Base-by-base conservation (phyloP, 345 rosid species). In the Streptanthus diversifolius region DNA sequence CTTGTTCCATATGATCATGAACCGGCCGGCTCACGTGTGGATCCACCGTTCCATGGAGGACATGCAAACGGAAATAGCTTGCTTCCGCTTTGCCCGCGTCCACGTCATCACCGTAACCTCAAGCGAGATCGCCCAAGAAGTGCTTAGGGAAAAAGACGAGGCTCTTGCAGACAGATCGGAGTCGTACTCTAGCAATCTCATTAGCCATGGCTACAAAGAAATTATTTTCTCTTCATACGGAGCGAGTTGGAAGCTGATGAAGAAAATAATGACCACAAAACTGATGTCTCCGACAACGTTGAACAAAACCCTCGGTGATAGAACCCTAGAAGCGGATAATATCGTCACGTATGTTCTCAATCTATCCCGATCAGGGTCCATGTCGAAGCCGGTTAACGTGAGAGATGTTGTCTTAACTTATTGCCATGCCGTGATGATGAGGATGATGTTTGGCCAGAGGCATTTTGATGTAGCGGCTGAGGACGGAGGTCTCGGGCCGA, bases 391-490 rank as follows among this genome's bases (percentile, higher is more conserved):
- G 8, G 35, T 70, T 4, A 59, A 59, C 43, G 74, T 70, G 18
- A 70, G 73, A 13, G 64, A 57, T 3, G 39, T 60, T 0, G 1
- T 32, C 8, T 19, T 59, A 29, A 76, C 67, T 40, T 72, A 75
- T 15, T 43, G 22, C 25, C 73, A 79, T 3, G 75, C 68, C 13
- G 64, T 79, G 44, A 47, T 44, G 17, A 72, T 79, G 63, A 76
- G 71, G 53, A 14, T 82, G 75, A 24, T 76, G 77, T 75, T 82
- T 66, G 52, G 73, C 37, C 59, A 25, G 39, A 73, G 85, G 37
- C 65, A 72, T 49, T 82, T 79, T 36, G 73, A 51, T n/a, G 51
- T 63, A 40, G 49, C 8, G 7, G 43, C 43, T 1, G 4, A 56
- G 12, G 67, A 76, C 5, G 80, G 80, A 3, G 77, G 81, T 17